Conservation (phyloP, 2,329 filamentous ascomycete species). For the Xylaria multiplex region DNA sequence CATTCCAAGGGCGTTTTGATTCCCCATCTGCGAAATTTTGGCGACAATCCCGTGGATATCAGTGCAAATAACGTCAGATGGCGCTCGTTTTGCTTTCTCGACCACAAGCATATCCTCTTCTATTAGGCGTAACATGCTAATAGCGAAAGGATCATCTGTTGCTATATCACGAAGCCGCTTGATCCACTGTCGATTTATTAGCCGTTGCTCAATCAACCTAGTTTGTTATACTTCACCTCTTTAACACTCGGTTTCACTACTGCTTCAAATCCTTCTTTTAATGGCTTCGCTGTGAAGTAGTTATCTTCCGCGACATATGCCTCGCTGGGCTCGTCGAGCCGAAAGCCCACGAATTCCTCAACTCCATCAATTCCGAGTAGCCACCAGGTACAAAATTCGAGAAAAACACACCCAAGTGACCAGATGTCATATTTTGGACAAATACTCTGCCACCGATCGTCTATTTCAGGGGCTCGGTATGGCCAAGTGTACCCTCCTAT, state of each 20-base stretch:
- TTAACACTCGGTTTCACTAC: not conserved
- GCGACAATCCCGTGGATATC: not conserved
- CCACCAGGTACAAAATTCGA: conserved; percentile 25
- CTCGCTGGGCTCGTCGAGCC: too few relatives aligned
- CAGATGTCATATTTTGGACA: conserved; percentile 26
- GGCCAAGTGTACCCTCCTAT: conserved; percentile 3
- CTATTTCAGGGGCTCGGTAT: conserved; percentile 20
- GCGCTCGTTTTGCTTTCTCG: not conserved
- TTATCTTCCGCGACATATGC: too few relatives aligned
- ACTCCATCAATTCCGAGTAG: too few relatives aligned
- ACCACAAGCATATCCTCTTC: conserved; percentile 19
- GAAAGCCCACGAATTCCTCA: too few relatives aligned
- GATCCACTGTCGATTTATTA: conserved; percentile 12
- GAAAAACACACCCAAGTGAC: conserved; percentile 24
- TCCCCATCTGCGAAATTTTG: not conserved
- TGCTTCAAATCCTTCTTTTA: not conserved
- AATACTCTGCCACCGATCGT: conserved; percentile 1
- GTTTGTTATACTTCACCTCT: not conserved
- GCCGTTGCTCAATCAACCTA: not conserved
- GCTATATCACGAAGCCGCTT: not conserved
- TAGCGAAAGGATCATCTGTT: conserved; percentile 7
- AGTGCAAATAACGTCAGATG: not conserved
- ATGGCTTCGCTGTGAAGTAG: conserved; percentile 1
- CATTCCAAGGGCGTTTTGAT: too few relatives aligned
- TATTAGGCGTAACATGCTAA: conserved; percentile 15